Evolutionary conservation across 208 protist genomes (phyloP).

Genomic region (Trypanosoma avium): DNA sequence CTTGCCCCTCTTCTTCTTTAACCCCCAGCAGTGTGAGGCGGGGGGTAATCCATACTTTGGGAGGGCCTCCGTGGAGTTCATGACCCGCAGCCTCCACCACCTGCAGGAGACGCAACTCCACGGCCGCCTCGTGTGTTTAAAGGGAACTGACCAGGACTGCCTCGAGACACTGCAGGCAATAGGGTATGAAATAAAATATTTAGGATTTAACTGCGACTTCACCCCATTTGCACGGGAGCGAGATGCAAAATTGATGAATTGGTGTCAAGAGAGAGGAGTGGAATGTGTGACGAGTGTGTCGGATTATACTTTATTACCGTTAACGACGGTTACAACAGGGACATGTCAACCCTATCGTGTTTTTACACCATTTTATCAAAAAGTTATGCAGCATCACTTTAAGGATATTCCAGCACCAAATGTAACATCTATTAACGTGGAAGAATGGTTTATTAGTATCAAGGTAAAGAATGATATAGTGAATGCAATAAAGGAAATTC

Average conservation of each 20-base stretch:
- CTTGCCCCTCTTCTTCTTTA: slow-evolving; percentile 84
- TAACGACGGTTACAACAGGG: slow-evolving; percentile 37
- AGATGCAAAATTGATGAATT: slow-evolving; percentile 43
- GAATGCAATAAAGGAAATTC: slow-evolving; percentile 21
- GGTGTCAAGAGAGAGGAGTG: slow-evolving; percentile 33
- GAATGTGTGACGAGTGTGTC: slow-evolving; percentile 31
- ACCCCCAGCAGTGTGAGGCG: slow-evolving; percentile 61
- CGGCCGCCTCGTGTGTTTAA: slow-evolving; percentile 57
- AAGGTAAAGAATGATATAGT: slow-evolving; percentile 5
- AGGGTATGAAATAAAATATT: slow-evolving; percentile 43
- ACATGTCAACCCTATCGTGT: slow-evolving; percentile 59
- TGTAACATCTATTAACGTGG: slow-evolving; percentile 5
- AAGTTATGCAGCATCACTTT: slow-evolving; percentile 41
- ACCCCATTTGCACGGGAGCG: slow-evolving; percentile 64
- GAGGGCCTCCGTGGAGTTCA: slow-evolving; percentile 62
- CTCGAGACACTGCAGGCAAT: slow-evolving; percentile 32
- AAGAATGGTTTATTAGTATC: slow-evolving; percentile 21
- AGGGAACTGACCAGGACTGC: slow-evolving; percentile 53
- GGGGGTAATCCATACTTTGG: slow-evolving; percentile 70
- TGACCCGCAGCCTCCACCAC: slow-evolving; percentile 63
- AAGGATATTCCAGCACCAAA: slow-evolving; percentile 28
- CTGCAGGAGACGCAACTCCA: slow-evolving; percentile 59
- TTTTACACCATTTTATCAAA: slow-evolving; percentile 76
- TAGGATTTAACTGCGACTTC: slow-evolving; percentile 77
- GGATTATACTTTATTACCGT: slow-evolving; percentile 64